Evolutionary conservation across 306 rosid species (phyloP), one percentile per base, ranked within the genome.

Genomic region (Vachellia pachyceras): DNA sequence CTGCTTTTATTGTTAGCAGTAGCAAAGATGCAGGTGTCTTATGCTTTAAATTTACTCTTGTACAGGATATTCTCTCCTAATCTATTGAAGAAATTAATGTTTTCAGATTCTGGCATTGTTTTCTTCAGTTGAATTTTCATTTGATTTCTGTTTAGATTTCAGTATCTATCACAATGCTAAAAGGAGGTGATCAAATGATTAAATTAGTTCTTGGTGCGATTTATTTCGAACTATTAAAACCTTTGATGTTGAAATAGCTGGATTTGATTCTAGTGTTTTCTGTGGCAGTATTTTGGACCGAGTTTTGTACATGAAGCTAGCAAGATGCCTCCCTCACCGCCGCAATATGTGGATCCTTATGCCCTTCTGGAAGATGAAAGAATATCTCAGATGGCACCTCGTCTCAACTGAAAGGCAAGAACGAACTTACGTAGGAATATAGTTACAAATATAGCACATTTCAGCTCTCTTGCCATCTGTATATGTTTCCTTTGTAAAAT

Each of bases 281-380:
- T 84, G 72, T 76, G 84, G 86, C 98, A 95, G 98, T 91, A 87
- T 82, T 89, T 92, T 73, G 98, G 98, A 86, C 80, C 97, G 10
- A 71, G 84, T 60, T 91, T 95, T 86, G 84, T 92, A 61, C 98
- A 95, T 14, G 95, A 91, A 41, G 98, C 78, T 77, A 86, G 86
- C 90, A 49, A 76, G 77, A 74, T 82, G 67, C 83, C 95, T 23
- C 44, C 86, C 37, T 89, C 94, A 46, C 88, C 97, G 10, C 97
- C 95, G 29, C 95, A 77, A 42, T 95, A 92, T 71, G 85, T 92
- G 63, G 97, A 95, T 86, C 98, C 98, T 25, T 95, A 91, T 77
- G 95, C 85, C 70, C 97, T 92, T 76, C 84, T 95, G 70, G 97
- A 92, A 84, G 98, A 95, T 42, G 98, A 95, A 65, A 91, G 98